Conservation (phyloP, 2,329 filamentous ascomycete species). For the Pochonia chlamydosporia region DNA sequence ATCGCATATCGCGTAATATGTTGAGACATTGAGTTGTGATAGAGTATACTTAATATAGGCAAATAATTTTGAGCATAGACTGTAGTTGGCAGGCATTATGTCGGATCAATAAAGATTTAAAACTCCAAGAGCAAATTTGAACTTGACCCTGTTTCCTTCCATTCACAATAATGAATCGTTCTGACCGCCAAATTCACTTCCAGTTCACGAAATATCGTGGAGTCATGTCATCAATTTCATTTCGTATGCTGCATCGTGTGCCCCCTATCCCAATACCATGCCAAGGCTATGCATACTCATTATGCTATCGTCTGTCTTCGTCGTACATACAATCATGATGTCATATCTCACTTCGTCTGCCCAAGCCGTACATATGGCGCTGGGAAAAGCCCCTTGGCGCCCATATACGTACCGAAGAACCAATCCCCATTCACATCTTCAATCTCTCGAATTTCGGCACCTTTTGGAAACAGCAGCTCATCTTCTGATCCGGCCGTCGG, state of each 20-base stretch:
- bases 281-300: background rate
- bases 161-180: too few species aligned
- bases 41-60: too few species aligned
- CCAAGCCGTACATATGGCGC: slow-evolving; percentile 61
- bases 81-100: too few species aligned
- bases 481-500: slow-evolving; percentile 59
- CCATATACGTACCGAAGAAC: slow-evolving; percentile 84
- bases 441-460: slow-evolving; percentile 76
- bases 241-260: background rate
- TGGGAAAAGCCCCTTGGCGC: slow-evolving; percentile 72
- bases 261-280: background rate
- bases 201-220: too few species aligned
- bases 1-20: too few species aligned
- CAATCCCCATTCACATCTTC: slow-evolving; percentile 89
- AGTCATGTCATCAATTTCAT: background rate
- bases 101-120: too few species aligned
- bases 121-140: too few species aligned
- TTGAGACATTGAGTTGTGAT: too few species aligned
- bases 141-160: too few species aligned
- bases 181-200: too few species aligned
- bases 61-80: too few species aligned
- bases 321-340: background rate
- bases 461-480: slow-evolving; percentile 77
- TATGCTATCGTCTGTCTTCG: background rate
- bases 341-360: background rate